Evolutionary conservation across 1,284 basidiomycete genomes (phyloP).

Genomic region (Tilletia setariae): DNA sequence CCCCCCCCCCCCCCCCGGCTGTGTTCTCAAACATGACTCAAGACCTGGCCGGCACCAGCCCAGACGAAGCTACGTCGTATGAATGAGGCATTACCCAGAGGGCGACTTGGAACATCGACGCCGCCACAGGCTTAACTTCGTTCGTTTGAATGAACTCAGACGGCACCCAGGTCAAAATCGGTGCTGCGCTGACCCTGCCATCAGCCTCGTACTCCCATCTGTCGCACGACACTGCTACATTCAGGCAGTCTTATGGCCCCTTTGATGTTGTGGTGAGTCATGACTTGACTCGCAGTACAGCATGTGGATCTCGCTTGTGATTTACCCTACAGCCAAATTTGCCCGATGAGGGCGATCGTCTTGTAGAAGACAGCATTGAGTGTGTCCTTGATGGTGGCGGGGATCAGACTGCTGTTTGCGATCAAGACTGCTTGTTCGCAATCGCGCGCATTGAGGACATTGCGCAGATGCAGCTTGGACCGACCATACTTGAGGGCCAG

Average conservation of each 20-base stretch:
- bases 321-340: too few relatives aligned
- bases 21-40: too few relatives aligned
- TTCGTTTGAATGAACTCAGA: not conserved
- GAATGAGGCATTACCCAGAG: not conserved
- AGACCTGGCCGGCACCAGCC: not conserved
- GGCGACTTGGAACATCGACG: not conserved
- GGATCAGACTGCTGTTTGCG: constrained; percentile 41
- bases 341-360: constrained; percentile 33
- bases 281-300: too few relatives aligned
- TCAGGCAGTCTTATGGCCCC: not conserved
- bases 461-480: constrained; percentile 47
- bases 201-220: not conserved
- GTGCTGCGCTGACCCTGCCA: not conserved
- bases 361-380: constrained; percentile 47
- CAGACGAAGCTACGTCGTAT: not conserved
- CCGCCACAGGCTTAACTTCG: not conserved
- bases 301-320: too few relatives aligned
- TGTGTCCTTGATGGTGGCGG: constrained; percentile 47
- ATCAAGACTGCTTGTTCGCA: constrained; percentile 43
- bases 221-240: not conserved
- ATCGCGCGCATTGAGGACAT: constrained; percentile 46
- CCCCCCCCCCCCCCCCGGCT: too few relatives aligned
- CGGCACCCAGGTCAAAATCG: not conserved
- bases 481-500: constrained; percentile 48
- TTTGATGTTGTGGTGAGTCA: not conserved